Percentiles rank a stretch among this genome's conserved stretches.
Conservation (phyloP, 352 stramenopile genomes). For the Phytophthora foliorum region DNA sequence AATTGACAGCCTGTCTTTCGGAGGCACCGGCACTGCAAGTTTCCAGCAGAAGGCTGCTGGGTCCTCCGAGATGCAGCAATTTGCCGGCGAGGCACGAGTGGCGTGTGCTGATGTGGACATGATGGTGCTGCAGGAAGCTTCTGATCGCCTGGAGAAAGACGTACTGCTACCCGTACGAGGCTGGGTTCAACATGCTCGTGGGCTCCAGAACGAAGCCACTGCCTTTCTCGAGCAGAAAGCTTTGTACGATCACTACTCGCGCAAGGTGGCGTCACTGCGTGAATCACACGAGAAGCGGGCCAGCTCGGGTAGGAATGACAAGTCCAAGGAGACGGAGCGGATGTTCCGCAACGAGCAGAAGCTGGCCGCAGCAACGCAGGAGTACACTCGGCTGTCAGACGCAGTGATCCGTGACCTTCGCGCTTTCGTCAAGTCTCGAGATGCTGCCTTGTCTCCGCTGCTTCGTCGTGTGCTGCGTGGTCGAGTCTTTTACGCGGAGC, state of each 20-base stretch:
- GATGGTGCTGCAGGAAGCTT: constrained; percentile 58
- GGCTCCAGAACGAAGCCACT: constrained; percentile 56
- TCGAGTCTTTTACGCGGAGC: constrained; percentile 65
- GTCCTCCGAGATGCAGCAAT: constrained; percentile 69
- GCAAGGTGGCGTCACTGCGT: constrained; percentile 73
- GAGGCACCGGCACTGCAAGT: constrained; percentile 31
- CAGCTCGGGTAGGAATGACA: constrained; percentile 61
- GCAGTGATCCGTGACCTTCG: constrained; percentile 64
- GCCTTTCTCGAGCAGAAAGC: constrained; percentile 75
- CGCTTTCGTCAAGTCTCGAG: constrained; percentile 67
- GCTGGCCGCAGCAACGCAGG: constrained; percentile 64
- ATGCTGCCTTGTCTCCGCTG: constrained; percentile 69
- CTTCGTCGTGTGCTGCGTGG: constrained; percentile 76
- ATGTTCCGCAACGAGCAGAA: constrained; percentile 89
- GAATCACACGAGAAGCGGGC: constrained; percentile 74
- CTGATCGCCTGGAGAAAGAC: constrained; percentile 65
- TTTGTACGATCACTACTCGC: constrained; percentile 84
- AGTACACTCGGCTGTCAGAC: constrained; percentile 78
- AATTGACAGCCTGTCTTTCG: constrained; percentile 56
- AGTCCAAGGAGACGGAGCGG: constrained; percentile 81
- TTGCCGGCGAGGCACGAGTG: constrained; percentile 66
- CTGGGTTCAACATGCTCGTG: constrained; percentile 60
- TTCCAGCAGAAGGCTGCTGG: constrained; percentile 41
- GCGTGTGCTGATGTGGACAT: constrained; percentile 71
- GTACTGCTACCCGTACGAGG: constrained; percentile 65